These are phyloP conservation scores for Cupressus sempervirens DNA, from an alignment of 75 land plant species.

Conservation along the genomic window DNA sequence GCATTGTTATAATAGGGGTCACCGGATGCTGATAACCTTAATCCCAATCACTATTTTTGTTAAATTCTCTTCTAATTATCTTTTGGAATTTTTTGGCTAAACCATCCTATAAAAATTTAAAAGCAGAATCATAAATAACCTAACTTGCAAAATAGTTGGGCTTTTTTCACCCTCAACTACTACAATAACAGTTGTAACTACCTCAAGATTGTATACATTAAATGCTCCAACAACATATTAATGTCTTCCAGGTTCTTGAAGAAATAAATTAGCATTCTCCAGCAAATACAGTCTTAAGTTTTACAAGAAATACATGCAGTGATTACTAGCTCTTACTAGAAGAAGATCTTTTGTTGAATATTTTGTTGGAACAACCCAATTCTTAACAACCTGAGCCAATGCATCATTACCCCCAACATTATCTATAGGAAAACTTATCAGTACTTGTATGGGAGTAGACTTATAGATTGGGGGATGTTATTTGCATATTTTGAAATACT, in stretches of 20 bases:
- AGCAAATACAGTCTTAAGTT: neutral
- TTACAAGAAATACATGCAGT: neutral
- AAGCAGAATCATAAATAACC: neutral
- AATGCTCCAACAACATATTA: conserved; percentile 96
- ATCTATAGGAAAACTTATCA: conserved; percentile 37
- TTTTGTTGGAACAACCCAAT: conserved; percentile 60
- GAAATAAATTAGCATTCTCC: neutral
- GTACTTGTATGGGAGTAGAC: neutral
- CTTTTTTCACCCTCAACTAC: conserved; percentile 90
- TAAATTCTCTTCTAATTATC: neutral
- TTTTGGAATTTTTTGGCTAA: neutral
- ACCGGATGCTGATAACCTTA: neutral
- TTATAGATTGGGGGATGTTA: neutral
- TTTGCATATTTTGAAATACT: conserved; percentile 39
- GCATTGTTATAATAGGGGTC: too few relatives aligned
- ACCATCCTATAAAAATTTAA: neutral
- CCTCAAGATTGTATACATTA: conserved; percentile 97
- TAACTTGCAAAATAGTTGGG: conserved; percentile 92
- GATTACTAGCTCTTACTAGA: conserved; percentile 31
- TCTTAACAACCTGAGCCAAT: conserved; percentile 70
- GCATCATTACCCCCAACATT: conserved; percentile 93
- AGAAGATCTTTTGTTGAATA: conserved; percentile 74
- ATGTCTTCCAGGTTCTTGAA: conserved; percentile 74
- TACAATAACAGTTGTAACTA: conserved; percentile 78
- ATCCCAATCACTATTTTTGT: neutral